Evolutionary conservation across 768 basidiomycete genomes (phyloP).

Genomic region (Galerina marginata): DNA sequence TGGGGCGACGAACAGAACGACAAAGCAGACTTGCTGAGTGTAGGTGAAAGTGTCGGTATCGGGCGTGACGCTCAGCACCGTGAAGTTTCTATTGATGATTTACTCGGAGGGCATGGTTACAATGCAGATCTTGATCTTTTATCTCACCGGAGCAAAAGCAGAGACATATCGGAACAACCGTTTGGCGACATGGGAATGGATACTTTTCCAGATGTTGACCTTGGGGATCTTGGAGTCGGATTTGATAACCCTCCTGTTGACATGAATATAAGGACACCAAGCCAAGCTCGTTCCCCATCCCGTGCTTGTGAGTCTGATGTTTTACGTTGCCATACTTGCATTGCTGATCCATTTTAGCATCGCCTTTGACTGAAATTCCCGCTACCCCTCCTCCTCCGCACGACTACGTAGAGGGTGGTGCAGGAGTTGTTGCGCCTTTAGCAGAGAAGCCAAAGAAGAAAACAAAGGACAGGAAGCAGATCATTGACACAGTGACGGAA

Average conservation of each 20-base stretch:
- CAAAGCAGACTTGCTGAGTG: conserved; percentile 58
- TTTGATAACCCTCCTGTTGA: conserved; percentile 57
- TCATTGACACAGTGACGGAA: conserved; percentile 91
- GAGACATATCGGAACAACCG: conserved; percentile 69
- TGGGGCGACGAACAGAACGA: conserved; percentile 65
- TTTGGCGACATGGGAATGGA: conserved; percentile 62
- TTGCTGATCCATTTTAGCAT: conserved; percentile 50
- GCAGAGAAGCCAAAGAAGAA: conserved; percentile 40
- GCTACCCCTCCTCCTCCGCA: conserved; percentile 72
- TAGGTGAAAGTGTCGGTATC: conserved; percentile 70
- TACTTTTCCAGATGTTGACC: conserved; percentile 67
- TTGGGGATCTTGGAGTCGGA: conserved; percentile 65
- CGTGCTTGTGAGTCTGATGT: conserved; percentile 65
- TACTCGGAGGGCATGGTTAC: conserved; percentile 52
- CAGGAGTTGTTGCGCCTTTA: conserved; percentile 39
- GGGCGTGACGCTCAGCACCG: conserved; percentile 71
- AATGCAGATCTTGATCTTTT: conserved; percentile 65
- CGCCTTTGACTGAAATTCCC: conserved; percentile 77
- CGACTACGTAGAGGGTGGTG: conserved; percentile 51
- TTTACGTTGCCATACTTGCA: not conserved
- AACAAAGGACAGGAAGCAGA: conserved; percentile 79
- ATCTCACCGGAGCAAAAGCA: conserved; percentile 63
- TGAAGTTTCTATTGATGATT: conserved; percentile 63
- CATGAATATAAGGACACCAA: conserved; percentile 58
- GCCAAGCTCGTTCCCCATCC: conserved; percentile 62